Evolutionary conservation across 148 eudicot species (phyloP).

Genomic region (Persicaria maculosa): DNA sequence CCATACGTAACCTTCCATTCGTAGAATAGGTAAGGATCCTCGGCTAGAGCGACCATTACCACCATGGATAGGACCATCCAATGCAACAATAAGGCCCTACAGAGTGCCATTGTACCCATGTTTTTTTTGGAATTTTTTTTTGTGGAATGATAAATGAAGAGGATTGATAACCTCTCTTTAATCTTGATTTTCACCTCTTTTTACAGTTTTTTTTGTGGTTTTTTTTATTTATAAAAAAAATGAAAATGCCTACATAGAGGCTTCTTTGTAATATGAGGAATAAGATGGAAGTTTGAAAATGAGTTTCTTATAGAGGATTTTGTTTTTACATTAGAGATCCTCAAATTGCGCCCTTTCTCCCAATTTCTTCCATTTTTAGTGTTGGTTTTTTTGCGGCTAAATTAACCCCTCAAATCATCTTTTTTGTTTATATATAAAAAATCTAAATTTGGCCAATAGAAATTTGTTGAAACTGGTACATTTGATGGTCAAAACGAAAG

Average conservation of each 20-base stretch:
- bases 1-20: constrained; percentile 54
- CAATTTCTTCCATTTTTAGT: constrained; percentile 17
- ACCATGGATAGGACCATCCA: constrained; percentile 24
- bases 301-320: neutral
- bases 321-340: constrained; percentile 14
- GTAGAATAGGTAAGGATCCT: constrained; percentile 49
- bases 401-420: neutral
- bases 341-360: constrained; percentile 22
- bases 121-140: neutral
- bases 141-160: neutral
- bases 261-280: neutral
- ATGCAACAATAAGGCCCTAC: constrained; percentile 19
- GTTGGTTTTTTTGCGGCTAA: neutral
- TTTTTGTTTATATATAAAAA: neutral
- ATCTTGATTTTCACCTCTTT: neutral
- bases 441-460: neutral
- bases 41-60: constrained; percentile 36
- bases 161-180: neutral
- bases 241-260: neutral
- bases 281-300: neutral
- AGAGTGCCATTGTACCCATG: constrained; percentile 20
- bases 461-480: no score
- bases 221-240: neutral
- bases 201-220: neutral
- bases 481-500: no score